Base-by-base conservation (phyloP, 2,329 filamentous ascomycete genomes). In the Pezicula carpinea region DNA sequence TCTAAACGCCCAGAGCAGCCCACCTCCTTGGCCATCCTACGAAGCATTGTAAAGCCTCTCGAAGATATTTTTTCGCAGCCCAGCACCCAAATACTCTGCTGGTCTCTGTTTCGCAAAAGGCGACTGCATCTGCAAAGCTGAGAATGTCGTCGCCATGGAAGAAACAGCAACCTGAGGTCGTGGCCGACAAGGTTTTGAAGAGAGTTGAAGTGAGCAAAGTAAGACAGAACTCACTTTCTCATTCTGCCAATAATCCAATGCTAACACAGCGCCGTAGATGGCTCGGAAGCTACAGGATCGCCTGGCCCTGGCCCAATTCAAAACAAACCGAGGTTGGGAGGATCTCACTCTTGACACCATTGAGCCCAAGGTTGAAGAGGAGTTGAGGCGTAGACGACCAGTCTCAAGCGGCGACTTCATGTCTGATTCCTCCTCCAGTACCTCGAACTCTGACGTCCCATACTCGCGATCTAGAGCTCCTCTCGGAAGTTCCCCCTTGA, bases 271-370 rank as follows among this genome's bases (percentile, higher is more conserved):
- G 42, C 38, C 44, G 46, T 64, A 97, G 93, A 95, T 99, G 74
- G 93, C 91, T 59, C 80, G 92, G 65, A 87, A 87, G 62, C 76
- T 99, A 46, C 90, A 97, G 71, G 90, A 95, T 73, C 89, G 92
- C 54, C 82, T 99, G 50, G 92, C 93, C 49, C 82, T 97, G 54
- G 93, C 93, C 65, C 93, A 95, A 69, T 93, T 96, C 79, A 97
- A 97, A 73, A 90, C 93, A 57, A 90, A 95, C 70, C 87, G 95
- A 72, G 91, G 91, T 65, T 95, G 90, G 84, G 87, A 96, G 69
- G 88, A 93, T 67, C 79, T 95, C 65, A 88, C 86, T 53, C 80
- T 95, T 62, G 88, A 90, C 65, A 83, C 77, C 52, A 89, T 96
- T 69, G 89, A 95, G 69, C 89, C 89, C 43, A 87, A 85, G 65